These are phyloP conservation scores for Fusarium sp. DNA, from an alignment of 2,329 filamentous ascomycete species.

Conservation along the genomic window DNA sequence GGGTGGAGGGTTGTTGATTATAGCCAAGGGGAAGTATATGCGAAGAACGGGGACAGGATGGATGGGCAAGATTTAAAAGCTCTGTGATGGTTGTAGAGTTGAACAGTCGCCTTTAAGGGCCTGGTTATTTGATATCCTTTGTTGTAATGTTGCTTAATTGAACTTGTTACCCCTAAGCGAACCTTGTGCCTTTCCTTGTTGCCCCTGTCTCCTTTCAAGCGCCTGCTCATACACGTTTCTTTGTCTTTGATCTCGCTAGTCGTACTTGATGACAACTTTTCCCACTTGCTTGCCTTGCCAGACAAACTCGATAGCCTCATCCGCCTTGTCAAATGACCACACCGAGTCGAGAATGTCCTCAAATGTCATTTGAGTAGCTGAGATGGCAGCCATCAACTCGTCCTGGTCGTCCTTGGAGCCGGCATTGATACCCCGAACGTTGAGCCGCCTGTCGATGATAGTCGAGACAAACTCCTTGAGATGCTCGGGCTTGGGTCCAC, in stretches of 20 bases:
- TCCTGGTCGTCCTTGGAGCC: constrained; percentile 55
- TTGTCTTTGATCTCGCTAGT: neutral
- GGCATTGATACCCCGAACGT: constrained; percentile 54
- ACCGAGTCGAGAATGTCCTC: constrained; percentile 54
- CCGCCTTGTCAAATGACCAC: constrained; percentile 53
- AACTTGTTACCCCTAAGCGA: neutral
- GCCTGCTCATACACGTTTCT: neutral
- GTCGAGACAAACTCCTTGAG: constrained; percentile 50
- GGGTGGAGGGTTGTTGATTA: constrained; percentile 54
- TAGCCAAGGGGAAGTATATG: constrained; percentile 55
- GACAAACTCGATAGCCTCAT: constrained; percentile 56
- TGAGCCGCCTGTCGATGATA: constrained; percentile 53
- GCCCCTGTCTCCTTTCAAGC: neutral
- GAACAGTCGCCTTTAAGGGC: neutral
- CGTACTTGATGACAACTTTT: constrained; percentile 51
- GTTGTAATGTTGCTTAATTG: neutral
- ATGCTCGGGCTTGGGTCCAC: constrained; percentile 44
- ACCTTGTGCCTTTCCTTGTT: neutral
- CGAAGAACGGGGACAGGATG: constrained; percentile 53
- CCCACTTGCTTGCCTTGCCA: constrained; percentile 58
- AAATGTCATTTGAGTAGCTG: constrained; percentile 49
- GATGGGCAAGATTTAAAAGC: constrained; percentile 52
- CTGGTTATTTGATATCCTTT: neutral
- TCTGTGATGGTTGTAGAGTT: neutral
- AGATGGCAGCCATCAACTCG: constrained; percentile 52